Evolutionary conservation across 2,329 filamentous ascomycete genomes (phyloP).

Genomic region (Ophiostoma ulmi): DNA sequence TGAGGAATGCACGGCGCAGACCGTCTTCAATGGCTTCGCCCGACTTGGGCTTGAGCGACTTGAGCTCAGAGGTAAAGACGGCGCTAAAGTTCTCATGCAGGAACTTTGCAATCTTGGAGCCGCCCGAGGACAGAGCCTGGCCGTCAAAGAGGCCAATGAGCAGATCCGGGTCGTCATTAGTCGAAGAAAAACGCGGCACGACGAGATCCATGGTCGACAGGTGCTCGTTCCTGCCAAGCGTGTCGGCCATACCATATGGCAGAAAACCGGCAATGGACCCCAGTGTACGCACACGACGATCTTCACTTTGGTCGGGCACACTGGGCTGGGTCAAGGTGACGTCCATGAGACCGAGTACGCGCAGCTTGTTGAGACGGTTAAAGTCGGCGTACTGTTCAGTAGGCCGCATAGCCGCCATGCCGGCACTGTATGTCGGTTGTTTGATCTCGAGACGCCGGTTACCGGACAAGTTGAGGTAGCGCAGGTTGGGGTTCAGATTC

Average conservation of each 20-base stretch:
- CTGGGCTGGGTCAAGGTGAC: constrained; percentile 90
- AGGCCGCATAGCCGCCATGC: constrained; percentile 47
- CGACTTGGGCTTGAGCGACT: constrained; percentile 61
- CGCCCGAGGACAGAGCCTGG: constrained; percentile 78
- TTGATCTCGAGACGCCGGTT: constrained; percentile 95
- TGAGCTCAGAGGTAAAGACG: constrained; percentile 77
- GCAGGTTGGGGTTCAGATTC: constrained; percentile 94
- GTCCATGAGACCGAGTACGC: constrained; percentile 93
- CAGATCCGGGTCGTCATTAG: constrained; percentile 69
- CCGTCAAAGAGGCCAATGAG: constrained; percentile 95
- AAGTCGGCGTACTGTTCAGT: constrained; percentile 77
- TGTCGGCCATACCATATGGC: constrained; percentile 96
- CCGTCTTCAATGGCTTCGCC: constrained; percentile 78
- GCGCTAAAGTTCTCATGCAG: constrained; percentile 92
- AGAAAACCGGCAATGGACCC: constrained; percentile 87
- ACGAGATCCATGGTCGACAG: constrained; percentile 94
- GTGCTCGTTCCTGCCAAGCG: constrained; percentile 86
- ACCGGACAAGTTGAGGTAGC: constrained; percentile 92
- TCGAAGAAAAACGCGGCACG: constrained; percentile 83
- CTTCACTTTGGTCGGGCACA: constrained; percentile 91
- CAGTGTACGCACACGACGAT: constrained; percentile 91
- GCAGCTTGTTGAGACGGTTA: constrained; percentile 72
- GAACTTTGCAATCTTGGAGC: constrained; percentile 93
- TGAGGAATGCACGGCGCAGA: constrained; percentile 76
- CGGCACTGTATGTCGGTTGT: constrained; percentile 52